Evolutionary conservation across 2,329 filamentous ascomycete genomes (phyloP), one percentile per base, ranked within the genome.

Genomic region (Colletotrichum tropicale): DNA sequence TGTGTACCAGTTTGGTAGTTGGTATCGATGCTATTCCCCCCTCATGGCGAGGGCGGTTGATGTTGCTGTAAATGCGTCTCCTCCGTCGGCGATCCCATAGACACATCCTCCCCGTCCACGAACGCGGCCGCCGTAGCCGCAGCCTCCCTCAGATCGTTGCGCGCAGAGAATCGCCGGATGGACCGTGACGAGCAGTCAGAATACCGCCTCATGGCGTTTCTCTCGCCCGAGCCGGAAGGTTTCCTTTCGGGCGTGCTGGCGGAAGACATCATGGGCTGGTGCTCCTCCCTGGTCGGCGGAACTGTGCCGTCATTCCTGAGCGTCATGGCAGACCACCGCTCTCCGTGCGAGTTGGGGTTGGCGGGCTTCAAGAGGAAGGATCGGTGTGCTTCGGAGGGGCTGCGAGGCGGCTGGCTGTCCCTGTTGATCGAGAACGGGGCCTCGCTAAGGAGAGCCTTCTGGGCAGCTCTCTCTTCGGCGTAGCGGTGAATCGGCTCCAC

Each of bases 301-400:
- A n/a, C 18, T 5, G 26, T 26, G 36, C 32, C 69, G 12, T 75
- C 73, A 34, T 65, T 64, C 12, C 73, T 32, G 26, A 75, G 70
- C 8, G 73, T 75, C 73, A 75, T 69, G 26, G 70, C 73, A n/a
- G 66, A 75, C 73, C 73, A 75, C 15, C 73, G 56, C 30, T 75
- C 73, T 6, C 38, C 48, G 10, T 73, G 67, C 9, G 64, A 38
- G 15, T 73, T 75, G 21, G 73, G 73, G 12, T 60, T 71, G 15
- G 36, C 52, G 9, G 73, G 73, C 70, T 73, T 75, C 36, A 75
- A 65, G 38, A 75, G 15, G 58, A 75, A 75, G 6, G 73, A 75
- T 13, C 73, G 43, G 43, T 52, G 73, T 26, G 70, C 62, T 48
- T 75, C 73, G 15, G 56, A 16, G 56, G 56, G 26, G 18, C 30